phyloP scores from a whole-genome alignment of 2,329 filamentous ascomycete genomes.

The Sphaerostilbella broomeana region DNA sequence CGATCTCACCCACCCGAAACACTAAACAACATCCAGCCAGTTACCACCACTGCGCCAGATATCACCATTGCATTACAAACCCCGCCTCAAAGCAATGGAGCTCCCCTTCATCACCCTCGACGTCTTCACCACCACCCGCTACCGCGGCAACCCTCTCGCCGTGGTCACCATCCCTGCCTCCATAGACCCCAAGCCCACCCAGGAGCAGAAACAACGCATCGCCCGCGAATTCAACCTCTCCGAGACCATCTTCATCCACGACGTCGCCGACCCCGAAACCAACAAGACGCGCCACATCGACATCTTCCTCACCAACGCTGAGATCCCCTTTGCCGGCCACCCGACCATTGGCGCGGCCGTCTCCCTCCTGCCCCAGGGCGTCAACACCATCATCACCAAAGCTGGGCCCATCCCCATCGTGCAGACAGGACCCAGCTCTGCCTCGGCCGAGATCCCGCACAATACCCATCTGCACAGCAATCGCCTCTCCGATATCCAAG shows the following conservation, averaged over 20 bases:
- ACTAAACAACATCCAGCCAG: too few species aligned
- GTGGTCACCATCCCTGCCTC: slow-evolving; percentile 46
- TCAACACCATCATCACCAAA: slow-evolving; percentile 44
- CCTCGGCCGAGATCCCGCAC: slow-evolving; percentile 60
- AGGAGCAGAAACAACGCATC: slow-evolving; percentile 50
- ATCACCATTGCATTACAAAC: not conserved
- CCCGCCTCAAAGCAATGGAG: slow-evolving; percentile 23
- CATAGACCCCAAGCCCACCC: slow-evolving; percentile 35
- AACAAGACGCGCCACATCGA: slow-evolving; percentile 39
- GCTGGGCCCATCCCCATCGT: slow-evolving; percentile 49
- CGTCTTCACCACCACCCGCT: slow-evolving; percentile 48
- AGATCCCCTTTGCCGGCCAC: slow-evolving; percentile 58
- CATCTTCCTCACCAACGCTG: slow-evolving; percentile 50
- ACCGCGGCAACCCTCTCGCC: slow-evolving; percentile 54
- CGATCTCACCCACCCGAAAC: too few species aligned
- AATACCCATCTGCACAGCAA: slow-evolving; percentile 54
- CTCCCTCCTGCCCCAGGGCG: slow-evolving; percentile 36
- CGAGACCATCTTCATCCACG: slow-evolving; percentile 57
- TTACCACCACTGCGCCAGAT: not conserved
- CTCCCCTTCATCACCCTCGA: slow-evolving; percentile 49
- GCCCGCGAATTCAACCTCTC: slow-evolving; percentile 59
- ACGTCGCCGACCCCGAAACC: slow-evolving; percentile 27
- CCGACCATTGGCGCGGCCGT: slow-evolving; percentile 53
- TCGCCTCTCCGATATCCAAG: slow-evolving; percentile 29
- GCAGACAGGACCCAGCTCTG: slow-evolving; percentile 33